phyloP scores from a whole-genome alignment of 2,329 filamentous ascomycete genomes.

The Teratosphaeria gauchensis region DNA sequence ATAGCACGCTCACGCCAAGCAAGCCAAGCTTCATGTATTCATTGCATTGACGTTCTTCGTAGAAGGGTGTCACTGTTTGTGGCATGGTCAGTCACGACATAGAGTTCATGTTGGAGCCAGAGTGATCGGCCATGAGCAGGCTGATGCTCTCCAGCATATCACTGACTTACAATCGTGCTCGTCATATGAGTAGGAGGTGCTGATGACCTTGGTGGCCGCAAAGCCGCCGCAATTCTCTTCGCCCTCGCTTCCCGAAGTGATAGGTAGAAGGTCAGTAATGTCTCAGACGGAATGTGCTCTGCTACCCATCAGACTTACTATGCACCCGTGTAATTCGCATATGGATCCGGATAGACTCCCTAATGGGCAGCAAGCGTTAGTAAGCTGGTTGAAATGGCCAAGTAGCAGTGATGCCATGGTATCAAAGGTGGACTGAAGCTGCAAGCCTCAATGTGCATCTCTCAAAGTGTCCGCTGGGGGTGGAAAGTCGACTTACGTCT shows the following conservation, averaged over 20 bases:
- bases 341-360: slow-evolving; percentile 24
- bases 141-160: not conserved
- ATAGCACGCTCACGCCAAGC: slow-evolving; percentile 42
- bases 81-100: not conserved
- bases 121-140: not conserved
- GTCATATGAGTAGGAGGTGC: slow-evolving; percentile 45
- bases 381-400: not conserved
- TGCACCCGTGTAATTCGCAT: slow-evolving; percentile 11
- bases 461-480: too few relatives aligned
- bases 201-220: slow-evolving; percentile 43
- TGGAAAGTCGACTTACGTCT: slow-evolving; percentile 24
- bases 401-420: too few relatives aligned
- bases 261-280: too few relatives aligned
- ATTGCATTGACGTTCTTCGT: slow-evolving; percentile 44
- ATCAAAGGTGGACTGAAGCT: not conserved
- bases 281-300: too few relatives aligned
- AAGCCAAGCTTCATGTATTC: slow-evolving; percentile 51
- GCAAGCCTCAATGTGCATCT: too few relatives aligned
- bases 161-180: slow-evolving; percentile 32
- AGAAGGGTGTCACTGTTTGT: slow-evolving; percentile 31
- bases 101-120: not conserved
- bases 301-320: slow-evolving; percentile 15
- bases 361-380: not conserved
- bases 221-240: slow-evolving; percentile 38
- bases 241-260: slow-evolving; percentile 16